These are phyloP conservation scores for Crithidia brevicula DNA, from an alignment of 208 protist genomes.

Conservation along the genomic window DNA sequence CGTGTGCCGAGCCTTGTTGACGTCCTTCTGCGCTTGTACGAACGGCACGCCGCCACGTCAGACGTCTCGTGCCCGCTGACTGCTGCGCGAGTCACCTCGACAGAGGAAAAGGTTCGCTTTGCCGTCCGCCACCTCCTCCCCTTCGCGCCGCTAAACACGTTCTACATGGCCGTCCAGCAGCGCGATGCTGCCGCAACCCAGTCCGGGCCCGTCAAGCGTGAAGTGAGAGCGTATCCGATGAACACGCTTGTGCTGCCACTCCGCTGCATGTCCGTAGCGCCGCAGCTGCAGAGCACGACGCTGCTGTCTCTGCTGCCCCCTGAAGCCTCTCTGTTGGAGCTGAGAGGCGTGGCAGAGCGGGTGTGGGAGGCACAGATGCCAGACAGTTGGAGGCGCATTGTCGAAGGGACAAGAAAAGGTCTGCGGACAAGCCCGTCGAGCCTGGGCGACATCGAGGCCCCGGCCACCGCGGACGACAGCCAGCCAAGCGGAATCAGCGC, in stretches of 20 bases:
- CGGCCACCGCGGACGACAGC: too few species aligned
- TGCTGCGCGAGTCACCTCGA: neutral
- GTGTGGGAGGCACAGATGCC: slow-evolving; percentile 19
- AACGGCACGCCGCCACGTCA: slow-evolving; percentile 10
- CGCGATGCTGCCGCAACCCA: too few species aligned
- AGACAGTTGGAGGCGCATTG: slow-evolving; percentile 3
- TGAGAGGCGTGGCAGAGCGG: slow-evolving; percentile 29
- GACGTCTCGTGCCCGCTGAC: neutral
- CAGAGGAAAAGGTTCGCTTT: slow-evolving; percentile 19
- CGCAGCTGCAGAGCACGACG: slow-evolving; percentile 46
- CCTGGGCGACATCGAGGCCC: too few species aligned
- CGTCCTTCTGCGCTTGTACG: slow-evolving; percentile 32
- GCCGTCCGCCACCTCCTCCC: slow-evolving; percentile 38
- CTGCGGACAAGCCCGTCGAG: too few species aligned
- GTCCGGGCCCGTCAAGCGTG: neutral
- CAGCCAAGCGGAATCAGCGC: too few species aligned
- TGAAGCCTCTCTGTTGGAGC: slow-evolving; percentile 52
- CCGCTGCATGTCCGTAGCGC: slow-evolving; percentile 34
- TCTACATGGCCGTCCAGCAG: slow-evolving; percentile 20
- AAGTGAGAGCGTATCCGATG: slow-evolving; percentile 35
- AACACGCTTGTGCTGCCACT: slow-evolving; percentile 26
- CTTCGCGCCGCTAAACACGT: slow-evolving; percentile 25
- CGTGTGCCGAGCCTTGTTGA: slow-evolving; percentile 42
- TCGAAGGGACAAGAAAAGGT: too few species aligned
- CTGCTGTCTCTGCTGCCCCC: slow-evolving; percentile 49